A percentile compares a stretch with the other conserved stretches of the same genome.
Conservation (phyloP, 805 yeast genomes). For the Ogataea ramenticola region DNA sequence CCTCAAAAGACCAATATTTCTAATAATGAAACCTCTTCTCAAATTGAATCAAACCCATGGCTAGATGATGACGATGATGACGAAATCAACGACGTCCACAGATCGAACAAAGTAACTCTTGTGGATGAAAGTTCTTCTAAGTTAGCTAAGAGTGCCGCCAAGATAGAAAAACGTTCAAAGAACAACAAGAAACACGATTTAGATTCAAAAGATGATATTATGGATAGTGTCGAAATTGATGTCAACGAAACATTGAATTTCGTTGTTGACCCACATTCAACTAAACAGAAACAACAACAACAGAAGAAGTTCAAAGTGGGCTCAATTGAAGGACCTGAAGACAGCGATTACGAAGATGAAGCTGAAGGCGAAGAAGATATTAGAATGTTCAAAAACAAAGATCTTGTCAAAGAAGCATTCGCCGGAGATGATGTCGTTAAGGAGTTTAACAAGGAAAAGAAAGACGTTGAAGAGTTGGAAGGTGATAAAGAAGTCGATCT, state of each 20-base stretch:
- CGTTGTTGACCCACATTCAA: slow-evolving; percentile 29
- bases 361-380: slow-evolving; percentile 35
- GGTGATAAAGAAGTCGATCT: slow-evolving; percentile 83
- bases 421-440: slow-evolving; percentile 93
- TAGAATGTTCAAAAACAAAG: slow-evolving; percentile 67
- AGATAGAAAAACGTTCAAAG: slow-evolving; percentile 29
- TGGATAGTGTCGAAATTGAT: slow-evolving; percentile 35
- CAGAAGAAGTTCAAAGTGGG: neutral
- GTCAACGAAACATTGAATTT: slow-evolving; percentile 48
- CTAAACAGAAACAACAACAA: neutral
- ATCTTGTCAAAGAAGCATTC: slow-evolving; percentile 83
- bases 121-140: slow-evolving; percentile 45
- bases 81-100: slow-evolving; percentile 20
- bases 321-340: slow-evolving; percentile 21
- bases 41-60: slow-evolving; percentile 42
- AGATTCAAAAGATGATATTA: slow-evolving; percentile 25
- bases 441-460: slow-evolving; percentile 76
- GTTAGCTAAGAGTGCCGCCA: slow-evolving; percentile 39
- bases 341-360: slow-evolving; percentile 33
- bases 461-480: slow-evolving; percentile 58
- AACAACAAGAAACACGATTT: slow-evolving; percentile 26
- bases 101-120: slow-evolving; percentile 36
- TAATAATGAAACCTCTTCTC: neutral
- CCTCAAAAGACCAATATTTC: slow-evolving; percentile 1
- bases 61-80: slow-evolving; percentile 24